These are phyloP conservation scores for Kalmusia sp. DNA, from an alignment of 2,329 filamentous ascomycete genomes.

Conservation along the genomic window DNA sequence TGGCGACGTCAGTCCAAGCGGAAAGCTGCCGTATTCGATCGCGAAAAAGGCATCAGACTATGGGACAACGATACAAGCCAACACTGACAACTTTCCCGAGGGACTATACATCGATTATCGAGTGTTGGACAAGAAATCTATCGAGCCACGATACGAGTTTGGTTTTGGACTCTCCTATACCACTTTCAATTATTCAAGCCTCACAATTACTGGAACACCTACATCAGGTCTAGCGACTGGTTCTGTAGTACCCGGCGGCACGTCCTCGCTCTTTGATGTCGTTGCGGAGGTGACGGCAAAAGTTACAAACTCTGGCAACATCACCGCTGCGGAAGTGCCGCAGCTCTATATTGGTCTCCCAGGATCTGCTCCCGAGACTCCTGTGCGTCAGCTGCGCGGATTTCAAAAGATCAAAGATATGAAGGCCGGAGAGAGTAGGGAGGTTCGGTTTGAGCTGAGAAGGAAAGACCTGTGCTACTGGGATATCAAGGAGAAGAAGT, in stretches of 20 bases:
- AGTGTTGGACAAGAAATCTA: slow-evolving; percentile 50
- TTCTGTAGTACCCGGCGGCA: slow-evolving; percentile 33
- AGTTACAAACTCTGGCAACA: slow-evolving; percentile 44
- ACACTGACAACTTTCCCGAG: slow-evolving; percentile 43
- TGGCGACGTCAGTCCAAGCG: slow-evolving; percentile 53
- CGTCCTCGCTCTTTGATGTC: slow-evolving; percentile 41
- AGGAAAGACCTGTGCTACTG: slow-evolving; percentile 47
- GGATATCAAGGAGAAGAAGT: slow-evolving; percentile 42
- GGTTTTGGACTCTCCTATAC: slow-evolving; percentile 55
- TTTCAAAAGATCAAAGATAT: slow-evolving; percentile 46
- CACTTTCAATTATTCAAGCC: slow-evolving; percentile 49
- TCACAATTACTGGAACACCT: slow-evolving; percentile 32
- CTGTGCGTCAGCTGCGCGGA: slow-evolving; percentile 45
- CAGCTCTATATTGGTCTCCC: slow-evolving; percentile 49
- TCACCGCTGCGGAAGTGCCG: slow-evolving; percentile 46
- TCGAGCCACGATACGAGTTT: slow-evolving; percentile 52
- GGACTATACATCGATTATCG: slow-evolving; percentile 57
- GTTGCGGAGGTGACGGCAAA: slow-evolving; percentile 44
- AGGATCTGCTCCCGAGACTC: slow-evolving; percentile 30
- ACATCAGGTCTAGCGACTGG: slow-evolving; percentile 32
- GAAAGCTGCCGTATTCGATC: slow-evolving; percentile 64
- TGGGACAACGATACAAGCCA: slow-evolving; percentile 31
- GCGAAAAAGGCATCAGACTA: slow-evolving; percentile 43
- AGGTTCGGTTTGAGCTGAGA: slow-evolving; percentile 42
- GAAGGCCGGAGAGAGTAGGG: slow-evolving; percentile 34